These are phyloP conservation scores for Pseudozyma hubeiensis DNA, from an alignment of 1,284 basidiomycete species.

Conservation along the genomic window DNA sequence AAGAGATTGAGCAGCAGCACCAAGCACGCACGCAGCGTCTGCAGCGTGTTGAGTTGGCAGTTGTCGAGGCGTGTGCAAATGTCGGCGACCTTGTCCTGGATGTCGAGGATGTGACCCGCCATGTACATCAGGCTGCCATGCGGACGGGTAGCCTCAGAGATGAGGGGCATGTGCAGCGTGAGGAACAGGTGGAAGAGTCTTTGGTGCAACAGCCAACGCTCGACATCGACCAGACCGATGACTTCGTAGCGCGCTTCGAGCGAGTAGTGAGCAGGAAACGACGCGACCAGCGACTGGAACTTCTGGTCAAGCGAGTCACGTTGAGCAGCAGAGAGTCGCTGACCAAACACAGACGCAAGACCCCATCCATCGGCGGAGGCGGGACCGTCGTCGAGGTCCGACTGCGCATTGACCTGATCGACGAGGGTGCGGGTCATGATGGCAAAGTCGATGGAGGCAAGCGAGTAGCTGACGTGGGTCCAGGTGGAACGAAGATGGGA, in stretches of 20 bases:
- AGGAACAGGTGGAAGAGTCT: slow-evolving; percentile 35
- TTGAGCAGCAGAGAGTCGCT: slow-evolving; percentile 23
- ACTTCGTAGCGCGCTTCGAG: slow-evolving; percentile 34
- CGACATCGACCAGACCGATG: slow-evolving; percentile 26
- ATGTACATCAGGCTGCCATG: slow-evolving; percentile 47
- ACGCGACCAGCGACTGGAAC: slow-evolving; percentile 33
- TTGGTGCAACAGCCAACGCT: slow-evolving; percentile 45
- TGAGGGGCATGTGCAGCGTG: slow-evolving; percentile 42
- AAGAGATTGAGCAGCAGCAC: slow-evolving; percentile 40
- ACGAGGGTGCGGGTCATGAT: slow-evolving; percentile 38
- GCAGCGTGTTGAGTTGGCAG: slow-evolving; percentile 23
- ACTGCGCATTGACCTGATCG: slow-evolving; percentile 37
- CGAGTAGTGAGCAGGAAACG: slow-evolving; percentile 43
- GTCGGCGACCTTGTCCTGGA: slow-evolving; percentile 38
- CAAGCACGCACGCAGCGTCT: slow-evolving; percentile 37
- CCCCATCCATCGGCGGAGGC: slow-evolving; percentile 18
- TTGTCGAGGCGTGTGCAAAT: slow-evolving; percentile 28
- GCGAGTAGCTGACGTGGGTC: slow-evolving; percentile 46
- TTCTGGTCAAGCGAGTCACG: slow-evolving; percentile 35
- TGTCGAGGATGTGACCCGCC: slow-evolving; percentile 40
- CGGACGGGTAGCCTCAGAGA: slow-evolving; percentile 27
- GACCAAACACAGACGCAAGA: slow-evolving; percentile 36
- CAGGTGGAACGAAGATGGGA: slow-evolving; percentile 40
- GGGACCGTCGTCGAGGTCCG: slow-evolving; percentile 26
- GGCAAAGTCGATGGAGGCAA: slow-evolving; percentile 30